Evolutionary conservation across 2,329 filamentous ascomycete species (phyloP).

Genomic region (Didymella glomerata): DNA sequence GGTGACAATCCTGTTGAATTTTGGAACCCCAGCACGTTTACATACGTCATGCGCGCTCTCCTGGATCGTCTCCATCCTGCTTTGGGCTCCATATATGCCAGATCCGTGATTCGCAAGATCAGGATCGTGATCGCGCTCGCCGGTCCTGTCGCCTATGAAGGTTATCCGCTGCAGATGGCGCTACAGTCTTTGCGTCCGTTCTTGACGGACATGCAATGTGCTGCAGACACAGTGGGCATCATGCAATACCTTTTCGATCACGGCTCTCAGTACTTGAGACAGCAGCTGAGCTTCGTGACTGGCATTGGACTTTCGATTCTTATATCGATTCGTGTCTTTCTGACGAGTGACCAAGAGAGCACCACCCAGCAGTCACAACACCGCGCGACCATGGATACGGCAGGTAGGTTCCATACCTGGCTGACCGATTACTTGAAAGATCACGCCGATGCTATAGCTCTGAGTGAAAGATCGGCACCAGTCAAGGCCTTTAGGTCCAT

Average conservation of each 20-base stretch:
- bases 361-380: conserved; percentile 88
- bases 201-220: conserved; percentile 83
- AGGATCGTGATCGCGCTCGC: conserved; percentile 82
- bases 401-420: conserved; percentile 80
- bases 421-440: conserved; percentile 72
- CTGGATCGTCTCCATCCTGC: conserved; percentile 83
- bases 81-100: conserved; percentile 85
- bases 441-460: conserved; percentile 51
- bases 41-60: conserved; percentile 77
- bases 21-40: conserved; percentile 79
- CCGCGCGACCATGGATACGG: conserved; percentile 76
- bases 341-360: conserved; percentile 76
- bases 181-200: conserved; percentile 81
- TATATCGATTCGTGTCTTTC: conserved; percentile 78
- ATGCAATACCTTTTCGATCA: conserved; percentile 81
- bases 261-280: conserved; percentile 70
- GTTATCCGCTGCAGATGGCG: conserved; percentile 90
- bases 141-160: conserved; percentile 73
- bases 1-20: conserved; percentile 67
- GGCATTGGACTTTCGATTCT: conserved; percentile 82
- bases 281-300: conserved; percentile 77
- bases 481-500: conserved; percentile 71
- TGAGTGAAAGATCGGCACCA: conserved; percentile 38
- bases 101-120: conserved; percentile 85
- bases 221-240: conserved; percentile 88